Base-by-base conservation (phyloP, 495 filamentous ascomycete genomes). In the Xylaria intraflava region DNA sequence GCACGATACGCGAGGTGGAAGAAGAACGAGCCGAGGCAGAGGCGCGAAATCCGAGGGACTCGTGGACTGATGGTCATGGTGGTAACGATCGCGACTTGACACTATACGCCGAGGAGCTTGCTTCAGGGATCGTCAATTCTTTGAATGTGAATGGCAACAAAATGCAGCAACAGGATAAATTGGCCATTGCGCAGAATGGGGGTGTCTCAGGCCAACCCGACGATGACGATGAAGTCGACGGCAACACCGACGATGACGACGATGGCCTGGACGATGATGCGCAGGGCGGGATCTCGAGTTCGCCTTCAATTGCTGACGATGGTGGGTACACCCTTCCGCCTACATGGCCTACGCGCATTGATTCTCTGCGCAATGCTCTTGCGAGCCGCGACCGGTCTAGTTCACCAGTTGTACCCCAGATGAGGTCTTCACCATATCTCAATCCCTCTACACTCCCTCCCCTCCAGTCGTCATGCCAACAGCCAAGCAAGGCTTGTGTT, bases 211-310 rank as follows among this genome's bases (percentile, higher is more conserved):
- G 65, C 23, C 77, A 81, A 44, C 79, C 86, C 54, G 77, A 76
- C 46, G 88, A 87, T 52, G 77, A 88, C 57, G 83, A 75, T 36
- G 88, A 90, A 59, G 77, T 80, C 33, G 90, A 90, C 59, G 80
- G 78, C 29, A 67, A 76, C 36, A 66, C 65, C 46, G 89, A 92
- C 63, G 84, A 38, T 16, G 35, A 38, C 35, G 35, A 88, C n/a
- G 53, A 56, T 57, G 74, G 82, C 50, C 66, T 88, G 67, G 92
- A 95, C 62, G 85, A 88, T 59, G 93, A 97, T 65, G 87, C 91
- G 75, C 88, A 92, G 85, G 93, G 96, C 74, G 92, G 92, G 71
- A 95, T 98, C 42, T 96, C 90, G 44, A 96, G 91, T 69, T 96
- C 91, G 58, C 93, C 93, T 56, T 96, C 91, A 49, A 99, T 99